Base-by-base conservation (phyloP, 2,329 filamentous ascomycete genomes). In the Apiospora sp. region DNA sequence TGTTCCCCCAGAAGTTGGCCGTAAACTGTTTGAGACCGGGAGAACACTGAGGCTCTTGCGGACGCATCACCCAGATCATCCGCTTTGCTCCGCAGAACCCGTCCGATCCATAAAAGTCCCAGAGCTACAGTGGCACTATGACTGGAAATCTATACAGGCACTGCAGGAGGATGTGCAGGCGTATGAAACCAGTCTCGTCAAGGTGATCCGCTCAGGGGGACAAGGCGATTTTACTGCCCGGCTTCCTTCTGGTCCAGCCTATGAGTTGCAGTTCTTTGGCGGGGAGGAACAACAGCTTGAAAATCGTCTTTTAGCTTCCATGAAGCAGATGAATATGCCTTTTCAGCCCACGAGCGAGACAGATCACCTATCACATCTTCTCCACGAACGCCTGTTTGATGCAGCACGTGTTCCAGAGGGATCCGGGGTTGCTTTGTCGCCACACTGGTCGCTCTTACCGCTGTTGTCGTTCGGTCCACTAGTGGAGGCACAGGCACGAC, bases 21-120 rank as follows among this genome's bases (percentile, higher is more conserved):
- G 89, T 69, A 84, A 87, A 6, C 90, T 96, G n/a, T 95, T 96
- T 75, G 94, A 97, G 79, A 93, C 92, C 4, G 94, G 94, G 4
- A 90, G 89, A 77, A 96, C 93, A 79, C 82, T 97, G 68, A 89
- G 93, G 10, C 91, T 96, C 71, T 85, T 97, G 68, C 89, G 91
- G 76, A 84, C 86, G 30, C 90, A 92, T 76, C 93, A 96, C 79
- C 88, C 93, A 6, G 85, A 91, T 1, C 93, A 97, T 79, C 90
- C 92, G 0, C 83, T 96, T 58, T 88, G 90, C 19, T 86, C 86
- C 58, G 78, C 85, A n/a, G 84, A 85, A 37, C 83, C 87, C 7
- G 80, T 90, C 7, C 76, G 79, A 13, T 80, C 83, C 16, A 84
- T 85, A 14, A 81, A 84, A 8, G 88, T 91, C 16, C 92, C 93